phyloP scores from a whole-genome alignment of 257 asterid genomes.

The Solanum medicagineum region DNA sequence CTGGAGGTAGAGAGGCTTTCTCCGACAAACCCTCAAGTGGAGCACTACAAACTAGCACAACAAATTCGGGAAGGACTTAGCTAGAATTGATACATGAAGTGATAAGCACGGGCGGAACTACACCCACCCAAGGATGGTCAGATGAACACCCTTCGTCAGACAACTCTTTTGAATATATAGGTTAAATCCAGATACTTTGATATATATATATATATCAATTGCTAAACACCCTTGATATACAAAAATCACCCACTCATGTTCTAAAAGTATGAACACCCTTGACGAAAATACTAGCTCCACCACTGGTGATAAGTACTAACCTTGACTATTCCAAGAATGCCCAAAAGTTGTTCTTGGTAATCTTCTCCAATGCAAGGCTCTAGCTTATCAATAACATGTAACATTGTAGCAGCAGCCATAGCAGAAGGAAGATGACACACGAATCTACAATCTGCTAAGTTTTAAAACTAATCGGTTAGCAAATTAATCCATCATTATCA shows the following conservation, averaged over 20 bases:
- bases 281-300: no score
- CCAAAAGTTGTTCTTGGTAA: constrained; percentile 34
- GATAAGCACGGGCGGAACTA: background rate
- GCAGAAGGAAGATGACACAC: constrained; percentile 54
- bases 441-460: constrained; percentile 54
- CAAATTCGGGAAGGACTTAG: background rate
- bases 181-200: no score
- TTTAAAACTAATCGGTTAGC: background rate
- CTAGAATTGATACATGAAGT: background rate
- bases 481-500: background rate
- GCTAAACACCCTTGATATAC: no score
- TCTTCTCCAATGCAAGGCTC: constrained; percentile 42
- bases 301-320: constrained; percentile 7
- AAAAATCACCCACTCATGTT: no score
- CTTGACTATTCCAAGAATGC: constrained; percentile 67
- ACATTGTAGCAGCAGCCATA: constrained; percentile 73
- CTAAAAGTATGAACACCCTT: no score
- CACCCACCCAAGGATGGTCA: no score
- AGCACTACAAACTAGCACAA: background rate
- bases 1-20: background rate
- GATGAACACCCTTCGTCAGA: no score
- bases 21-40: background rate
- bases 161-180: no score
- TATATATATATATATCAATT: no score
- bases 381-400: constrained; percentile 39